Percentiles rank a stretch among this genome's conserved stretches.
These are phyloP conservation scores for Neofusicoccum sp. DNA, from an alignment of 2,329 filamentous ascomycete species.

Conservation along the genomic window DNA sequence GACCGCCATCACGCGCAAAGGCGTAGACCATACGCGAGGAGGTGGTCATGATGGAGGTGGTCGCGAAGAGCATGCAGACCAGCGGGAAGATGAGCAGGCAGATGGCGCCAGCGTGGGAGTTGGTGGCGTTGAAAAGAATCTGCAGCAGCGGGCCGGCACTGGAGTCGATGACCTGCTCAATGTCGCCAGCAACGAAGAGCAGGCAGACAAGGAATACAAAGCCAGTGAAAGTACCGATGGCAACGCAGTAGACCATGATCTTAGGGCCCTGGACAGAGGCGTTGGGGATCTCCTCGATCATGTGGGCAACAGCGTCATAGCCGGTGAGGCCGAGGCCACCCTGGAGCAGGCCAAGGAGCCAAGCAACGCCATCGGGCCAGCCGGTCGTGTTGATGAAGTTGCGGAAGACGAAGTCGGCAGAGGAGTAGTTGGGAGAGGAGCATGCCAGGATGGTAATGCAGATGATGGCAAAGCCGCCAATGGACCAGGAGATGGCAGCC, in stretches of 20 bases:
- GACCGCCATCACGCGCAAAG: constrained; percentile 65
- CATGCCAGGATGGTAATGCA: constrained; percentile 67
- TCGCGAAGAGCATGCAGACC: constrained; percentile 63
- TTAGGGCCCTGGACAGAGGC: constrained; percentile 59
- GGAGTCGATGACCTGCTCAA: constrained; percentile 55
- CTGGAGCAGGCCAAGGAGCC: constrained; percentile 52
- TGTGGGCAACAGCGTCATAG: constrained; percentile 54
- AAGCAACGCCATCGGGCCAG: constrained; percentile 67
- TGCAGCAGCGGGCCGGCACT: constrained; percentile 59
- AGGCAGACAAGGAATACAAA: constrained; percentile 62
- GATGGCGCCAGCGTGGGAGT: constrained; percentile 59
- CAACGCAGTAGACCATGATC: constrained; percentile 65
- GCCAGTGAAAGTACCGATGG: constrained; percentile 62
- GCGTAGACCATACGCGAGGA: constrained; percentile 66
- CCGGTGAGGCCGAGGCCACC: constrained; percentile 56
- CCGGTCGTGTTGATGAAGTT: constrained; percentile 67
- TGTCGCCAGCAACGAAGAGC: constrained; percentile 61
- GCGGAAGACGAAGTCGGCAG: constrained; percentile 63
- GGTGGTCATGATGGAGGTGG: constrained; percentile 64
- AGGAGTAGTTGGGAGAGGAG: constrained; percentile 63
- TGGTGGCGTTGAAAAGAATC: constrained; percentile 63
- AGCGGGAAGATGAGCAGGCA: constrained; percentile 68
- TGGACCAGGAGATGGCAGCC: constrained; percentile 68
- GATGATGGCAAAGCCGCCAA: constrained; percentile 67
- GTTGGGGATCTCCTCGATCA: constrained; percentile 61